Evolutionary conservation across 1,139 yeast species (phyloP), one percentile per base, ranked within the genome.

Genomic region (Arxiozyma slooffiae): DNA sequence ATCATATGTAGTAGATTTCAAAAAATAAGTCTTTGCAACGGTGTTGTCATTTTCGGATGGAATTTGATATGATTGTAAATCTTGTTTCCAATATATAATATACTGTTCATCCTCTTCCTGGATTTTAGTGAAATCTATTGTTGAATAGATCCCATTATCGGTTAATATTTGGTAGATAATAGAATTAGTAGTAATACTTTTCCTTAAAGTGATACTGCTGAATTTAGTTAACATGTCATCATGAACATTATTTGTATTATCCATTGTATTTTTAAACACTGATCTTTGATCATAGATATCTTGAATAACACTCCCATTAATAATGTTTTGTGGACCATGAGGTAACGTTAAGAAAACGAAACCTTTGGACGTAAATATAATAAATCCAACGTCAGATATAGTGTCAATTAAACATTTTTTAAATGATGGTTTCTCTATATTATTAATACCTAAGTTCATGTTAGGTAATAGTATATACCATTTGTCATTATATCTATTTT

Each of bases 341-440:
- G 60, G 56, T 22, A 54, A 34, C 4, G 46, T 45, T 16, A 57
- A 48, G 39, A 59, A 56, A 21, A 20, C 7, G 11, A 52, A 41
- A 8, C 50, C 49, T 21, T 46, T 41, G 7, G 24, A 36, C 2
- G 55, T 48, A 43, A 57, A 53, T 7, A 59, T 39, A 37, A 58
- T 51, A 38, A 54, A 52, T 4, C 60, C 61, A 22, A 57, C 48
- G 41, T 57, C 53, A 17, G 55, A 36, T 7, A 58, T 49, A 5
- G 57, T 47, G 30, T 48, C 54, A 26, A 56, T 46, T 5, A 50
- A 43, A 17, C 44, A 34, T n/a, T n/a, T 30, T 30, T 14, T 30
- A 30, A 2, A 14, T 4, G 36, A 30, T 8, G n/a, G 4, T 30
- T 30, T 30, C 36, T 38, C 23, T 7, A 9, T 17, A 4, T 7